A percentile compares a stretch with the other conserved stretches of the same genome.
Evolutionary conservation across 1,139 yeast genomes (phyloP).

Genomic region (Zygoascus meyerae): DNA sequence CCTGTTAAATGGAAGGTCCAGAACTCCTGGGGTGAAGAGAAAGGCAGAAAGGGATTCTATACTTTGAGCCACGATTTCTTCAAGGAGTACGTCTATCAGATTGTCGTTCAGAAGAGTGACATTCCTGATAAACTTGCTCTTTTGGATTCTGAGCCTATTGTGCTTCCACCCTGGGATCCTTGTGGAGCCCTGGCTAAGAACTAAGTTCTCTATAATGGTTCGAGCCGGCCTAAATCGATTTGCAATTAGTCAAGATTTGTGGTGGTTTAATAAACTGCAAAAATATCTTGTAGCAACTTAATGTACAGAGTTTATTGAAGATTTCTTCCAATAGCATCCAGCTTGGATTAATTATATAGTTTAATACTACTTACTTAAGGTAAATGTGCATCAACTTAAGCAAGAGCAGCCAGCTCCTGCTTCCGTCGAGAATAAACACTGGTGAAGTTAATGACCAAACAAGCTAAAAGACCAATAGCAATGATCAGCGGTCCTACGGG

Average conservation of each 20-base stretch:
- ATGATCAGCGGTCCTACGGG: conserved; percentile 82
- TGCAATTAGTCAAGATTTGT: no score
- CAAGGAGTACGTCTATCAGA: conserved; percentile 76
- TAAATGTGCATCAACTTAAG: no score
- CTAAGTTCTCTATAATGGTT: conserved; percentile 8
- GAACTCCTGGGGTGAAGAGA: conserved; percentile 78
- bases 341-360: no score
- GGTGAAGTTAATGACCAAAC: conserved; percentile 62
- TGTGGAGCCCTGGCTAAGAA: conserved; percentile 70
- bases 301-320: no score
- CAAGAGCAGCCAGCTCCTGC: background rate
- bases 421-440: conserved; percentile 12
- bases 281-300: no score
- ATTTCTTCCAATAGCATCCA: no score
- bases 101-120: conserved; percentile 49
- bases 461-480: conserved; percentile 60
- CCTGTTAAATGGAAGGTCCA: conserved; percentile 80
- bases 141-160: conserved; percentile 46
- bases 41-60: conserved; percentile 69
- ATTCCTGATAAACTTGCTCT: conserved; percentile 37
- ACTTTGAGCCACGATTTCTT: conserved; percentile 81
- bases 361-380: no score
- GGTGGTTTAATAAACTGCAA: no score
- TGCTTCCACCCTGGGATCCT: conserved; percentile 77
- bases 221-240: no score